These are phyloP conservation scores for Cladophialophora yegresii DNA, from an alignment of 2,329 filamentous ascomycete genomes.

Conservation along the genomic window DNA sequence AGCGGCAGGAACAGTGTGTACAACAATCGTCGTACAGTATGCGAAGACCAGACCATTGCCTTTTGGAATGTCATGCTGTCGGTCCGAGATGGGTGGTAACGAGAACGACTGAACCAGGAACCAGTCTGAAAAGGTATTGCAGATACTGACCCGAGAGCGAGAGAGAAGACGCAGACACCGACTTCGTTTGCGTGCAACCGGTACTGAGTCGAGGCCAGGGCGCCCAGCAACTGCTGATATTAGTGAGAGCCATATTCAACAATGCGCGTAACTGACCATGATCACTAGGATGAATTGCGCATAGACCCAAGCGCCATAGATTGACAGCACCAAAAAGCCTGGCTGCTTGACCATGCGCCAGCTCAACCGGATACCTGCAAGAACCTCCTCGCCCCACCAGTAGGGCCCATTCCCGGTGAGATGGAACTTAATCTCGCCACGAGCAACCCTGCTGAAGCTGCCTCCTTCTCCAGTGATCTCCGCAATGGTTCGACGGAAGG, in stretches of 20 bases:
- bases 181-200: conserved; percentile 64
- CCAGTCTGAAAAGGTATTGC: conserved; percentile 75
- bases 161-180: conserved; percentile 64
- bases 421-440: conserved; percentile 76
- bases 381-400: conserved; percentile 77
- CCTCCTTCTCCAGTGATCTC: conserved; percentile 53
- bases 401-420: conserved; percentile 69
- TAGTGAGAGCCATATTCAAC: neutral
- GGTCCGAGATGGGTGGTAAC: conserved; percentile 60
- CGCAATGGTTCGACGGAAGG: conserved; percentile 67
- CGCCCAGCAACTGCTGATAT: conserved; percentile 60
- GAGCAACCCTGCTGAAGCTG: conserved; percentile 55
- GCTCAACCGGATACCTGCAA: conserved; percentile 67
- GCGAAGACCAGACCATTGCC: conserved; percentile 69
- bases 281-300: conserved; percentile 74
- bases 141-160: conserved; percentile 68
- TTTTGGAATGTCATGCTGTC: conserved; percentile 68
- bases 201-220: conserved; percentile 70
- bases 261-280: conserved; percentile 52
- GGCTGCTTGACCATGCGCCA: conserved; percentile 72
- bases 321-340: conserved; percentile 69
- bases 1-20: conserved; percentile 70
- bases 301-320: conserved; percentile 79
- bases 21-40: conserved; percentile 66
- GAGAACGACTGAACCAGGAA: conserved; percentile 66